Base-by-base conservation (phyloP, 257 asterid species). In the Pogostemon cablin region DNA sequence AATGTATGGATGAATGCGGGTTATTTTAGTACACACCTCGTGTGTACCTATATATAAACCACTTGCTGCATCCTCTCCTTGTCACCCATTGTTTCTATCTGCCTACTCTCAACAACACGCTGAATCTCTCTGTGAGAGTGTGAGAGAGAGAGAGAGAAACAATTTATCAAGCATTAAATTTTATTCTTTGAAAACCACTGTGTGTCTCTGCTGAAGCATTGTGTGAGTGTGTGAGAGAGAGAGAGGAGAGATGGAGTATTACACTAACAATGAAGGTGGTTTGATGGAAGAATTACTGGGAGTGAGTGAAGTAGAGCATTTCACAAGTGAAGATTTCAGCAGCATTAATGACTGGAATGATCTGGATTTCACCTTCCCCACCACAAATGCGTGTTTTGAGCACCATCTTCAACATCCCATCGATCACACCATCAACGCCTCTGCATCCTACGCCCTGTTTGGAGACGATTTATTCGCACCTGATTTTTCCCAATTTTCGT, bases 201-300 rank as follows among this genome's bases (percentile, higher is more conserved):
- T 1, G 32, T 25, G 32, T 25, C 32, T 25, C 32, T 25, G 32
- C 32, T 25, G 1, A 25, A 25, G 32, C 32, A 25, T 25, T 25
- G 32, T 25, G 32, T 25, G 32, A 25, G 32, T 25, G 32, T 25
- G 32, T 25, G 32, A 54, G 57, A 20, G 68, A 44, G 54, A 70
- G 25, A 48, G 3, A 65, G 67, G 63, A 74, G 41, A 52, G 4
- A 83, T 88, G 96, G 96, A 88, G 74, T 80, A 61, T 53, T 79
- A 66, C 75, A 48, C 68, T 17, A 72, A 71, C 42, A 78, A 81
- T 7, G 65, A 70, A 20, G 73, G 75, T 35, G 83, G 48, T 6
- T 2, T 3, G 10, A 43, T 80, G 32, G 32, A 25, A 25, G 32
- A 25, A 25, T 25, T 25, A 25, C 32, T 25, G 32, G 32, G 32